Percentiles rank a stretch among this genome's conserved stretches.
Evolutionary conservation across 192 early-diverging fungal species (phyloP).

Genomic region (Jimgerdemannia flammicorona): DNA sequence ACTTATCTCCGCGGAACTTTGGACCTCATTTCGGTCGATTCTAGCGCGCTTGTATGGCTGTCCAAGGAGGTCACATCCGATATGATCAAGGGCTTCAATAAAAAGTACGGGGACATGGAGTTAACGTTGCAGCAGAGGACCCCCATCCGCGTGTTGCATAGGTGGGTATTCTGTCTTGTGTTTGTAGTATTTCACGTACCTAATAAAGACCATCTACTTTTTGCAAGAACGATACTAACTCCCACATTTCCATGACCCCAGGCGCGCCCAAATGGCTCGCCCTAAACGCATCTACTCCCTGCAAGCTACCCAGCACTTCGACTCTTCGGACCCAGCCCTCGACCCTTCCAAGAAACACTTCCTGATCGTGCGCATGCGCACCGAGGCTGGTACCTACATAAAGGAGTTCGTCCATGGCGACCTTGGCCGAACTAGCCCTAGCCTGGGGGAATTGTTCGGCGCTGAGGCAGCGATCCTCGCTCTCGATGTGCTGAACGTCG

Average conservation of each 20-base stretch:
- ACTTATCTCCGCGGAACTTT: no score
- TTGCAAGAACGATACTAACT: no score
- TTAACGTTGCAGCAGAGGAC: constrained; percentile 64
- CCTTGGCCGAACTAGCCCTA: constrained; percentile 78
- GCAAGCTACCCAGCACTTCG: constrained; percentile 33
- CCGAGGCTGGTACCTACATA: constrained; percentile 88
- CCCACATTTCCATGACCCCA: background rate
- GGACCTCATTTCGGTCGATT: no score
- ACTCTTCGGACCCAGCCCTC: background rate
- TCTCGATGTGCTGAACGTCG: constrained; percentile 83
- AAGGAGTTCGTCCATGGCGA: constrained; percentile 98
- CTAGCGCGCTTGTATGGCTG: constrained; percentile 65
- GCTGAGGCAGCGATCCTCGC: constrained; percentile 70
- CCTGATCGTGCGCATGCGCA: constrained; percentile 64
- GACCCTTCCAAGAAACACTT: constrained; percentile 35
- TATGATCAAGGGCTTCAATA: constrained; percentile 51
- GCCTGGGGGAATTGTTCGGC: constrained; percentile 46
- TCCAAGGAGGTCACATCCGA: constrained; percentile 46
- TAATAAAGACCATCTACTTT: background rate
- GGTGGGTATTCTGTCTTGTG: constrained; percentile 20
- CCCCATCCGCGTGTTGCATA: constrained; percentile 70
- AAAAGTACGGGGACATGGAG: constrained; percentile 24
- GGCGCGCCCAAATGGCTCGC: constrained; percentile 55
- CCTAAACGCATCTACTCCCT: constrained; percentile 49
- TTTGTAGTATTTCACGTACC: background rate